phyloP scores from a whole-genome alignment of 345 rosid species.

The Hibiscus mutabilis region DNA sequence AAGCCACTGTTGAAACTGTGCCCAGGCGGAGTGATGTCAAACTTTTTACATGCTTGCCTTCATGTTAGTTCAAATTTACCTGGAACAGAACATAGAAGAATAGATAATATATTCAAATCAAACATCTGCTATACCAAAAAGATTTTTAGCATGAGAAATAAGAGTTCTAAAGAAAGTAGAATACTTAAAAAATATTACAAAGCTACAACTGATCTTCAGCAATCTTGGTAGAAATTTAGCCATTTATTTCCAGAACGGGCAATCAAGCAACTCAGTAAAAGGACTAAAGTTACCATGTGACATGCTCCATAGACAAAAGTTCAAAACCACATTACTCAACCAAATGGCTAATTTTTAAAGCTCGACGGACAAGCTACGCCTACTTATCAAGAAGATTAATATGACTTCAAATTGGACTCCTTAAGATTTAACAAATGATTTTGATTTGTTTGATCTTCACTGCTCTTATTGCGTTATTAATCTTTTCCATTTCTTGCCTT shows the following conservation, averaged over 20 bases:
- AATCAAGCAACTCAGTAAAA: too few relatives aligned
- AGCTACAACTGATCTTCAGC: too few relatives aligned
- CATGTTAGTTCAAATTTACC: conserved; percentile 83
- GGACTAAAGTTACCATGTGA: too few relatives aligned
- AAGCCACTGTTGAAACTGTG: too few relatives aligned
- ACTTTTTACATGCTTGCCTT: conserved; percentile 10
- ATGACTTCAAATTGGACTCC: not conserved
- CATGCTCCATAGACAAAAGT: not conserved
- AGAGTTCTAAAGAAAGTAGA: not conserved
- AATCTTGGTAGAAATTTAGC: too few relatives aligned
- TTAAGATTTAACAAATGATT: not conserved
- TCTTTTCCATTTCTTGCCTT: not conserved
- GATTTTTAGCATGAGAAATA: not conserved
- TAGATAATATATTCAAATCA: conserved; percentile 7
- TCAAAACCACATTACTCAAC: not conserved
- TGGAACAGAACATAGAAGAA: conserved; percentile 25
- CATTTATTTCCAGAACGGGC: too few relatives aligned
- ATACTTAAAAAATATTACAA: not conserved
- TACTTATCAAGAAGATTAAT: not conserved
- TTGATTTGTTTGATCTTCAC: not conserved
- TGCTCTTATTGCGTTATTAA: not conserved
- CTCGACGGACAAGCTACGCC: not conserved
- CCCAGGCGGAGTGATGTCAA: not conserved
- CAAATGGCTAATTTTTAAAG: not conserved
- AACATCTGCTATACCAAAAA: too few relatives aligned